Conservation (phyloP, 2,329 filamentous ascomycete genomes). For the Pseudocercospora pini-densiflorae region DNA sequence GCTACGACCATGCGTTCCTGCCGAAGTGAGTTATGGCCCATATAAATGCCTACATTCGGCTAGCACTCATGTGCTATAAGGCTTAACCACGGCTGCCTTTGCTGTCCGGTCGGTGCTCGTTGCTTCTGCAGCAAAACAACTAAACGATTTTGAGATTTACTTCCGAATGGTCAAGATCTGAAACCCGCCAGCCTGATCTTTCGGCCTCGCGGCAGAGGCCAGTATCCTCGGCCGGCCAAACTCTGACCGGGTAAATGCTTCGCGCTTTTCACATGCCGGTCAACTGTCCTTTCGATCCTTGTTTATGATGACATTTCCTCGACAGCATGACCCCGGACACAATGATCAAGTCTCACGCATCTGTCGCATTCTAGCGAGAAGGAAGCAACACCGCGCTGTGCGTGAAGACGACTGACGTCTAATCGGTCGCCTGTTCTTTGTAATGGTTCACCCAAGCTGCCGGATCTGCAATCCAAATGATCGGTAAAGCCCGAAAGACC, state of each 20-base stretch:
- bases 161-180: neutral
- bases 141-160: slow-evolving; percentile 1
- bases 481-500: neutral
- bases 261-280: neutral
- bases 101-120: neutral
- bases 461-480: slow-evolving; percentile 8
- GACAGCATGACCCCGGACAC: neutral
- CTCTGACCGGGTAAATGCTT: neutral
- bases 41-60: neutral
- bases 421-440: slow-evolving; percentile 4
- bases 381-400: neutral
- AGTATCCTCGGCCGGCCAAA: neutral
- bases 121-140: neutral
- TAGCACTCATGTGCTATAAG: neutral
- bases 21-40: neutral
- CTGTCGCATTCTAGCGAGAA: neutral
- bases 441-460: slow-evolving; percentile 7
- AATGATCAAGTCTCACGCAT: neutral
- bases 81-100: neutral
- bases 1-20: neutral
- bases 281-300: neutral
- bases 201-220: neutral
- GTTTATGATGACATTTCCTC: neutral
- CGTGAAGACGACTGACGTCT: slow-evolving; percentile 4
- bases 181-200: slow-evolving; percentile 1